Percentiles rank a stretch among this genome's conserved stretches.
Conservation (phyloP, 805 yeast species). For the Teunomyces aglyptinius region DNA sequence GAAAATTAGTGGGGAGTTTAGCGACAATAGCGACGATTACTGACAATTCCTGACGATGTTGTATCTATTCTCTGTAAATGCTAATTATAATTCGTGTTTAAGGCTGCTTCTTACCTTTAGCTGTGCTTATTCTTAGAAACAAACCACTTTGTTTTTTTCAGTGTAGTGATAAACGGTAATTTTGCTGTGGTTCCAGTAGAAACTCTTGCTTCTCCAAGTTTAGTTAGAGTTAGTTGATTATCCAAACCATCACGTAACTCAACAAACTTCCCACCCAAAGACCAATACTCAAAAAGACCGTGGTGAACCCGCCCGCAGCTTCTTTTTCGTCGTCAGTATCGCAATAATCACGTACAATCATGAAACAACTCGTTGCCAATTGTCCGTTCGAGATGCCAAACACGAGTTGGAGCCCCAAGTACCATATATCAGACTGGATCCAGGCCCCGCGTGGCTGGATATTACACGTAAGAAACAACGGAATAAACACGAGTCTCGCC, state of each 20-base stretch:
- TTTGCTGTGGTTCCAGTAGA: too few relatives aligned
- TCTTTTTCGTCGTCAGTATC: slow-evolving; percentile 69
- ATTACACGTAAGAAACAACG: slow-evolving; percentile 70
- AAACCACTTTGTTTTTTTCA: too few relatives aligned
- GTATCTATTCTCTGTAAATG: too few relatives aligned
- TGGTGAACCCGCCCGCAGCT: slow-evolving; percentile 93
- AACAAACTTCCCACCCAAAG: slow-evolving; percentile 74
- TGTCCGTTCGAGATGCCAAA: slow-evolving; percentile 93
- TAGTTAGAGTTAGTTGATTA: background rate
- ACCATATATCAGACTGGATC: slow-evolving; percentile 60
- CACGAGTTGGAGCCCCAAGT: slow-evolving; percentile 64
- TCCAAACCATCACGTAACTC: slow-evolving; percentile 62
- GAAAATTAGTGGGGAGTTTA: too few relatives aligned
- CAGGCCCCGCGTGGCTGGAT: slow-evolving; percentile 43
- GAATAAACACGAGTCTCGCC: slow-evolving; percentile 59
- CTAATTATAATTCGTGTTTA: too few relatives aligned
- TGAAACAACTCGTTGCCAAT: slow-evolving; percentile 73
- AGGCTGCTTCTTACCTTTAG: too few relatives aligned
- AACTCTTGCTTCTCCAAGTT: too few relatives aligned
- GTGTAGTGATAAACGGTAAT: too few relatives aligned
- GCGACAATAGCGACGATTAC: too few relatives aligned
- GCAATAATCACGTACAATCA: slow-evolving; percentile 62
- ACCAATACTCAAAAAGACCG: slow-evolving; percentile 75
- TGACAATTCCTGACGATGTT: too few relatives aligned
- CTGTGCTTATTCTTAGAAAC: too few relatives aligned